A percentile compares a stretch with the other conserved stretches of the same genome.
These are phyloP conservation scores for Geotrichum restrictum DNA, from an alignment of 1,139 yeast genomes.

Conservation along the genomic window DNA sequence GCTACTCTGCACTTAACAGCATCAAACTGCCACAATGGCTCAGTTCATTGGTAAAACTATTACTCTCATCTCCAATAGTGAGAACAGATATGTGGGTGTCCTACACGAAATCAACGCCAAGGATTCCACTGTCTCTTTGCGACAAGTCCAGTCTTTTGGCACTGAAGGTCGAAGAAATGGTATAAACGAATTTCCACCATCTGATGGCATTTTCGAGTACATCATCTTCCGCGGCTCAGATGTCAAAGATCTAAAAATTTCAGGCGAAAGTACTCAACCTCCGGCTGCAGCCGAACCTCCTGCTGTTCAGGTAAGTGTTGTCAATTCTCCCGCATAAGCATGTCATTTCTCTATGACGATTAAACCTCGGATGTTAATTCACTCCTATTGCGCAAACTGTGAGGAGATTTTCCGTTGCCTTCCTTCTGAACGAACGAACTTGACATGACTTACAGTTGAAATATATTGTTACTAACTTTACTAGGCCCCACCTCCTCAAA, in stretches of 20 bases:
- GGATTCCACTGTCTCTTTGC: conserved; percentile 83
- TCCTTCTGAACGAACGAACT: conserved; percentile 16
- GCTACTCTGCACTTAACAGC: neutral
- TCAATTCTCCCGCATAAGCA: neutral
- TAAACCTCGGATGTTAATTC: conserved; percentile 20
- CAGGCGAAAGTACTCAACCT: conserved; percentile 54
- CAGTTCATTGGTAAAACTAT: conserved; percentile 90
- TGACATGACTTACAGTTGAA: neutral
- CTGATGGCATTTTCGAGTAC: conserved; percentile 66
- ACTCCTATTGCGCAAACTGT: conserved; percentile 18
- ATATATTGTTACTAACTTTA: neutral
- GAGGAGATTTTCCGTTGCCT: conserved; percentile 22
- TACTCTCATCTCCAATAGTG: conserved; percentile 81
- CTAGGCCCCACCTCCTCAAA: neutral
- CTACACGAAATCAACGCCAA: conserved; percentile 85
- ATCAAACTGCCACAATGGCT: conserved; percentile 49
- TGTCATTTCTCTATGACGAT: conserved; percentile 14
- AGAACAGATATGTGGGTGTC: conserved; percentile 82
- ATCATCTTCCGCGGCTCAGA: conserved; percentile 90
- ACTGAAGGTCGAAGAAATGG: conserved; percentile 87
- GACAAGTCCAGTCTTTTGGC: conserved; percentile 79
- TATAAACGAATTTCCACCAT: conserved; percentile 68
- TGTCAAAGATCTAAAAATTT: conserved; percentile 81
- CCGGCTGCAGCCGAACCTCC: conserved; percentile 37
- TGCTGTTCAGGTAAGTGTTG: conserved; percentile 36